Evolutionary conservation across 176 grass and related monocot species (phyloP).

Genomic region (Oryza glumipatula): DNA sequence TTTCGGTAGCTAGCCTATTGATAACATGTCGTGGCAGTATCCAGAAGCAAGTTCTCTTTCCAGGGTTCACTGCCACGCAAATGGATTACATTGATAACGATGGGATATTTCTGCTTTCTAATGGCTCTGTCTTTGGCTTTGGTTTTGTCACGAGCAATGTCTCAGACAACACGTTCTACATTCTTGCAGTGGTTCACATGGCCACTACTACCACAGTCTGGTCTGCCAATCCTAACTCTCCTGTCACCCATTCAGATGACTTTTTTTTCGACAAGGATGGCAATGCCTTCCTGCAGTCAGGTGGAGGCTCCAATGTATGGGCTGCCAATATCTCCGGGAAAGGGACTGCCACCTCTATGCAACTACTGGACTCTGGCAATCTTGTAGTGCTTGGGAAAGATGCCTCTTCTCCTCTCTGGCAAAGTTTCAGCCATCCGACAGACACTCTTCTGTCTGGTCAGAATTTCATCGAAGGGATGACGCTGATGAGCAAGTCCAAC

Average conservation of each 20-base stretch:
- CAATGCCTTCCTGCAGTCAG: conserved; percentile 70
- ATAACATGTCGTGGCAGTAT: conserved; percentile 53
- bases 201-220: conserved; percentile 57
- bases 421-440: conserved; percentile 88
- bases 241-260: conserved; percentile 60
- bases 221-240: conserved; percentile 68
- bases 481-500: conserved; percentile 56
- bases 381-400: conserved; percentile 67
- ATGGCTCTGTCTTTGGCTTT: conserved; percentile 68
- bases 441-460: conserved; percentile 82
- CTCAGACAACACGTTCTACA: conserved; percentile 61
- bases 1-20: conserved; percentile 37
- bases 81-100: conserved; percentile 84
- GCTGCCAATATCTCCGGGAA: conserved; percentile 61
- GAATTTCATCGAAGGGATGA: conserved; percentile 69
- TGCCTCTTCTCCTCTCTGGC: conserved; percentile 64
- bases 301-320: conserved; percentile 56
- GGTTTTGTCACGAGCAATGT: conserved; percentile 57
- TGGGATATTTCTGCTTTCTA: conserved; percentile 80
- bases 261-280: conserved; percentile 77
- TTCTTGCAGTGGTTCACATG: conserved; percentile 62
- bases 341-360: conserved; percentile 48
- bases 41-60: conserved; percentile 52
- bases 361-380: conserved; percentile 78
- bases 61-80: conserved; percentile 60